Evolutionary conservation across 1,139 yeast genomes (phyloP), one percentile per base, ranked within the genome.

Genomic region (Meyerozyma guilliermondii): DNA sequence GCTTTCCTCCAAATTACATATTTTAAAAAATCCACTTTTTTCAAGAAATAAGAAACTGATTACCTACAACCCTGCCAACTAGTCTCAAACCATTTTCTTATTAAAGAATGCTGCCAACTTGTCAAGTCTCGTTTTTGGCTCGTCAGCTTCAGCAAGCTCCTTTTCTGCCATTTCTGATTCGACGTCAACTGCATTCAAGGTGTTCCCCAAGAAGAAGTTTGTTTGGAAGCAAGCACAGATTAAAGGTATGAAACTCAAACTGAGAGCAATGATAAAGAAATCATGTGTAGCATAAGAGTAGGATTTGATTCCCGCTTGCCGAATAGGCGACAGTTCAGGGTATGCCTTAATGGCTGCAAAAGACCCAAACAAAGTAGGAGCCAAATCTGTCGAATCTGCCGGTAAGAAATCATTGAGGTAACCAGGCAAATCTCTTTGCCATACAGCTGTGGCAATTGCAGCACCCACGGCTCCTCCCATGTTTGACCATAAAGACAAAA

Each of bases 391-490:
- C 3, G 49, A 50, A 11, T 49, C 38, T 16, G 46, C 42, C 13
- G 68, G 66, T 34, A 63, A 41, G 41, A 53, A 52, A 16, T 53
- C 42, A 46, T 54, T 49, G 43, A 64, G 50, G 30, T 52, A 55
- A 18, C 41, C 47, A 9, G 76, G 76, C 39, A 74, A 49, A 28
- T 62, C 55, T 33, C 68, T 60, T 18, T 71, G 61, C 79, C 79
- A 74, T 31, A 75, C 62, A n/a, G 75, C 74, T 43, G 74, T 76
- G 23, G 76, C 65, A 35, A 74, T 58, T 8, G 78, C 64, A 38
- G 62, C 53, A 9, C 79, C 80, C 41, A 75, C 54, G 11, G 75
- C 73, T 38, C 63, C 52, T 35, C 79, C 80, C 46, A 75, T 63
- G 36, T 62, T 58, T 44, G 68, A 64, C 55, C 67, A 62, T 31